These are phyloP conservation scores for Hypoxylon cercidicola DNA, from an alignment of 495 filamentous ascomycete species.

Conservation along the genomic window DNA sequence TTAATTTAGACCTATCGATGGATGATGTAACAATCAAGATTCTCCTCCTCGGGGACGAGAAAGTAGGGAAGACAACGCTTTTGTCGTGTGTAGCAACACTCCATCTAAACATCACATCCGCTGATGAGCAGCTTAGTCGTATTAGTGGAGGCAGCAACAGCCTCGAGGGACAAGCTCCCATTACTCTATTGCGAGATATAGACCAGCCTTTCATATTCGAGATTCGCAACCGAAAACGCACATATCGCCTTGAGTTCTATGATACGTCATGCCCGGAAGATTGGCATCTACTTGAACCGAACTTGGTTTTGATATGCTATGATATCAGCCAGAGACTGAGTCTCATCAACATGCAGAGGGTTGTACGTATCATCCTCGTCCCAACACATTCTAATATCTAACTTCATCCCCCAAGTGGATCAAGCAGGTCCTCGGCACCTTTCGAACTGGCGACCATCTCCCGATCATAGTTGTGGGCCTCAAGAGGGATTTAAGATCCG, in stretches of 20 bases:
- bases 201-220: conserved; percentile 89
- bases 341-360: conserved; percentile 68
- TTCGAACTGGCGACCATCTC: conserved; percentile 66
- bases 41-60: conserved; percentile 81
- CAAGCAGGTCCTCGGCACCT: conserved; percentile 70
- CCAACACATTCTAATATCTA: conserved; percentile 7
- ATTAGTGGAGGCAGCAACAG: conserved; percentile 57
- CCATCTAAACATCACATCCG: conserved; percentile 1
- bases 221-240: conserved; percentile 66
- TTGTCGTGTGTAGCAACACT: conserved; percentile 73
- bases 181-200: conserved; percentile 73
- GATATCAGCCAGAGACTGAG: conserved; percentile 76
- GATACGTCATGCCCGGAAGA: conserved; percentile 80
- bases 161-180: conserved; percentile 48
- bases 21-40: conserved; percentile 68
- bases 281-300: conserved; percentile 77
- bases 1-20: conserved; percentile 41
- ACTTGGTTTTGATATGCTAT: conserved; percentile 82
- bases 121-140: conserved; percentile 49
- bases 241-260: conserved; percentile 79
- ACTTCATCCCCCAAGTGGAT: conserved; percentile 67
- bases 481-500: conserved; percentile 79
- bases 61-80: conserved; percentile 88
- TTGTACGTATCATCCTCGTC: conserved; percentile 56
- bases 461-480: conserved; percentile 84